Evolutionary conservation across 805 yeast genomes (phyloP).

Genomic region (Phaffomyces thermotolerans): DNA sequence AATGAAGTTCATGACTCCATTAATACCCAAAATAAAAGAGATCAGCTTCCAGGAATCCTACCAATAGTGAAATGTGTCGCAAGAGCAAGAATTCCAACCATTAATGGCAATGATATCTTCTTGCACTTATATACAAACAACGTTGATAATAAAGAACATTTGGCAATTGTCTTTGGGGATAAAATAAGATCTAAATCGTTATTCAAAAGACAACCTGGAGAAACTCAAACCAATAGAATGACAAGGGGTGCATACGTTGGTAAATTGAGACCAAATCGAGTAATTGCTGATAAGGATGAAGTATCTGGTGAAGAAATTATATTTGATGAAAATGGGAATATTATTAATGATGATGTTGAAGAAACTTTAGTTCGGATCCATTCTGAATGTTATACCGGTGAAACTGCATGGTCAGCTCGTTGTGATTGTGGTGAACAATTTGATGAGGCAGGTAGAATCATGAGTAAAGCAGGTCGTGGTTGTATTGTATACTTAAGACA

Average conservation of each 20-base stretch:
- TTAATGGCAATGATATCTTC: slow-evolving; percentile 89
- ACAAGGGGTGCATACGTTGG: slow-evolving; percentile 98
- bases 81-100: slow-evolving; percentile 94
- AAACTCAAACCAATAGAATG: slow-evolving; percentile 90
- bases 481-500: slow-evolving; percentile 93
- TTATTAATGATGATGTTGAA: slow-evolving; percentile 26
- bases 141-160: slow-evolving; percentile 85
- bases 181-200: slow-evolving; percentile 73
- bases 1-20: slow-evolving; percentile 5
- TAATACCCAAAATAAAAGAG: slow-evolving; percentile 23
- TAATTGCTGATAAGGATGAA: slow-evolving; percentile 56
- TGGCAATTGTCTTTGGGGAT: slow-evolving; percentile 96
- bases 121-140: slow-evolving; percentile 83
- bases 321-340: slow-evolving; percentile 35
- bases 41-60: slow-evolving; percentile 43
- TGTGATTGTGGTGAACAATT: slow-evolving; percentile 99
- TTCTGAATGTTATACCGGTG: slow-evolving; percentile 98
- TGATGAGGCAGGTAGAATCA: slow-evolving; percentile 92
- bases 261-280: slow-evolving; percentile 79
- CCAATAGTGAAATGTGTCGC: slow-evolving; percentile 86
- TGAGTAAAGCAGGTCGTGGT: slow-evolving; percentile 85
- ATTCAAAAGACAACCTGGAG: slow-evolving; percentile 54
- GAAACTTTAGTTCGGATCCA: slow-evolving; percentile 81
- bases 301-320: slow-evolving; percentile 29
- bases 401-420: slow-evolving; percentile 98